Evolutionary conservation across 2,329 filamentous ascomycete species (phyloP), one percentile per base, ranked within the genome.

Genomic region (Sclerotinia trifoliorum): DNA sequence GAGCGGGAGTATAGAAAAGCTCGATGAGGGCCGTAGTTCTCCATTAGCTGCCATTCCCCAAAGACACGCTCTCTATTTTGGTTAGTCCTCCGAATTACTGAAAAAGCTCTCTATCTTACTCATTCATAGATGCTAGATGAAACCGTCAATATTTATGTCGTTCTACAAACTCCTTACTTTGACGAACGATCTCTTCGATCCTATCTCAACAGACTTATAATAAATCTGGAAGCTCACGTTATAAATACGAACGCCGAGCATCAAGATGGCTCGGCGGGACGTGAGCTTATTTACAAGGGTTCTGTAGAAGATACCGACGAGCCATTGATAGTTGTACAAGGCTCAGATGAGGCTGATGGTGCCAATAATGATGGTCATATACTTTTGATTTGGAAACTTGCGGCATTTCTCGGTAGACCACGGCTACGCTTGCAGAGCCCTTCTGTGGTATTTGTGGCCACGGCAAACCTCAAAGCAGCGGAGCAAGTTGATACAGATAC

Each of bases 41-140:
- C 80, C 80, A 73, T 80, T 81, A 70, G 82, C 90, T 64, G 84
- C 84, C 24, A 83, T 92, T 74, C 80, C 85, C 55, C 84, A 87
- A 73, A 84, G 90, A 72, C 83, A 89, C 51, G 83, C 84, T 66
- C 81, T 94, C 51, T 90, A 91, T 76, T 92, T 93, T 76, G 91
- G 91, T 93, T 82, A 73, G 85, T 78, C 58, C 69, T 73, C 73
- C 69, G 67, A 71, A 69, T 66, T 63, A 69, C 68, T 73, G 74
- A 72, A 71, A 73, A 75, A 72, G 73, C 70, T 76, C 72, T 72
- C 71, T 75, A 75, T 80, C 78, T 79, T 81, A 80, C 84, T 85
- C 78, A 84, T 81, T 79, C 75, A 73, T 79, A 84, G 80, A 81
- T 75, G 76, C 68, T 80, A 93, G 91, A 94, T 84, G 91, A 94